A percentile compares a stretch with the other conserved stretches of the same genome.
phyloP scores from a whole-genome alignment of 2,329 filamentous ascomycete species.

The Graphilbum ipis-grandicollis region DNA sequence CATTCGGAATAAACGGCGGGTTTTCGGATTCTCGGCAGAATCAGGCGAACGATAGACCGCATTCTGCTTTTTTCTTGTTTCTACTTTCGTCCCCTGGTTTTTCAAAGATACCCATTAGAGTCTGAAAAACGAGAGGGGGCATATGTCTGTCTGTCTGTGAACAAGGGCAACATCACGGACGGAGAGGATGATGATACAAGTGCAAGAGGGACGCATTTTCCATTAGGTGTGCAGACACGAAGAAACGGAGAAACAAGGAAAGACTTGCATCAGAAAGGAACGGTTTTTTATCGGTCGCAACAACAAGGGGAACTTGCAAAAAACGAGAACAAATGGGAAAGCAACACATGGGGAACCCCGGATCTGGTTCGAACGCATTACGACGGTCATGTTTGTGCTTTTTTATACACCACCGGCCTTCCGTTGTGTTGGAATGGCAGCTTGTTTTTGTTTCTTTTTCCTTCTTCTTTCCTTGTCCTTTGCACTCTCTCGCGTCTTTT shows the following conservation, averaged over 20 bases:
- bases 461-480: conserved; percentile 5
- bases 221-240: too few species aligned
- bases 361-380: conserved; percentile 18
- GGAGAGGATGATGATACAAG: conserved; percentile 4
- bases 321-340: too few species aligned
- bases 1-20: conserved; percentile 16
- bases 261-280: conserved; percentile 14
- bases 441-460: conserved; percentile 15
- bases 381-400: conserved; percentile 22
- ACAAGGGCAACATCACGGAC: conserved; percentile 8
- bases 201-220: conserved; percentile 11
- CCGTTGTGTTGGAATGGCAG: conserved; percentile 16
- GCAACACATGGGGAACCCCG: conserved; percentile 9
- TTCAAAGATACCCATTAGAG: conserved; percentile 22
- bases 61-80: conserved; percentile 16
- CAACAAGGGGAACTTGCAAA: too few species aligned
- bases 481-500: too few species aligned
- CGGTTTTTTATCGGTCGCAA: conserved; percentile 12
- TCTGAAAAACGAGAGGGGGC: conserved; percentile 14
- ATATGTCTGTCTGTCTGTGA: conserved; percentile 11
- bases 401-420: conserved; percentile 9
- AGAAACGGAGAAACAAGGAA: too few species aligned
- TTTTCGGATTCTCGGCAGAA: conserved; percentile 18
- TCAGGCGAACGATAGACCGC: conserved; percentile 19
- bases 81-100: conserved; percentile 16